A percentile compares a stretch with the other conserved stretches of the same genome.
Evolutionary conservation across 352 stramenopile genomes (phyloP).

Genomic region (Pythium aquatile): DNA sequence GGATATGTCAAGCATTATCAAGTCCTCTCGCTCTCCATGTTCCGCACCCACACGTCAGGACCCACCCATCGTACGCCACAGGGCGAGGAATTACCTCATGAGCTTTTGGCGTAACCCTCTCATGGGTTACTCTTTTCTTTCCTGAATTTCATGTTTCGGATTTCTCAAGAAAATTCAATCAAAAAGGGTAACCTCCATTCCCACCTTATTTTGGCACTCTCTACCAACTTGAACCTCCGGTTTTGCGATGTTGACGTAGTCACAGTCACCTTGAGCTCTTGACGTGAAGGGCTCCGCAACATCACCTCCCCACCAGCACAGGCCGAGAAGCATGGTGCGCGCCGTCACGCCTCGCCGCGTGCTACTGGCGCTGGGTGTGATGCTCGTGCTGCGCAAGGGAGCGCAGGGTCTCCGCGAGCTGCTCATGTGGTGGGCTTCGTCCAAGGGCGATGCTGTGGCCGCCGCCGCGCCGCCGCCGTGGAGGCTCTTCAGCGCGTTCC

Average conservation of each 20-base stretch:
- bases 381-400: conserved; percentile 43
- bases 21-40: too few relatives aligned
- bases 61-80: too few relatives aligned
- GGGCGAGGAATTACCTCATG: too few relatives aligned
- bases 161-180: neutral
- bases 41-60: too few relatives aligned
- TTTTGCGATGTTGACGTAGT: conserved; percentile 26
- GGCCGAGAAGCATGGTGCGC: conserved; percentile 9
- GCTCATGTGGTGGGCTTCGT: conserved; percentile 25
- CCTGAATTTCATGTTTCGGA: neutral
- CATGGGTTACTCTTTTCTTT: neutral
- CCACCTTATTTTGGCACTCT: conserved; percentile 8
- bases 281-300: neutral
- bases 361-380: conserved; percentile 38
- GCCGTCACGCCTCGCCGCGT: conserved; percentile 27
- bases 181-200: neutral
- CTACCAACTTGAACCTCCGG: conserved; percentile 5
- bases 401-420: conserved; percentile 31
- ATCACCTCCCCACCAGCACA: neutral
- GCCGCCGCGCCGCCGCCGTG: conserved; percentile 31
- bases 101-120: neutral
- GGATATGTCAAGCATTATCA: too few relatives aligned
- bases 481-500: conserved; percentile 73
- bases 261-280: neutral
- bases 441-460: conserved; percentile 14